Base-by-base conservation (phyloP, 805 yeast species). In the Zygoascus ofunaensis region DNA sequence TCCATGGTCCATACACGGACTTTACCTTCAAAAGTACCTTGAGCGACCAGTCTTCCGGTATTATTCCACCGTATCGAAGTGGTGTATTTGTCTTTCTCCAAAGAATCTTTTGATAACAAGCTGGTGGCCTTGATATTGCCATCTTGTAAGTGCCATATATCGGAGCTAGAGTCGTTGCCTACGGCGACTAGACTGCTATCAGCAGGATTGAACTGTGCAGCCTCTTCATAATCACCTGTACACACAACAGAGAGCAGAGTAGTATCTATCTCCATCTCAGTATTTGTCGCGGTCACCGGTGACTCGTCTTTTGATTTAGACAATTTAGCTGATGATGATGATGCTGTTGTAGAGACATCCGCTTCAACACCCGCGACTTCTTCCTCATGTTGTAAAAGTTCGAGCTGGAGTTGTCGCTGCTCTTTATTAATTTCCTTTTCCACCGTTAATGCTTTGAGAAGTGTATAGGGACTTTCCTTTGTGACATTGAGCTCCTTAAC, bases 1-100 rank as follows among this genome's bases (percentile, higher is more conserved):
- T 77, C 80, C 0, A 74, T 68, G 8, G 79, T 73, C 94, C 95
- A 87, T n/a, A 84, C 66, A 45, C 90, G 65, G 5, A 87, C 55
- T 53, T 82, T 90, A 12, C 95, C 95, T 55, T 72, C 72, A 44
- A 72, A 76, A 2, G 79, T 71, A 2, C 80, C 82, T 0, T 89
- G 81, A 12, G 82, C 69, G 2, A 87, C 60, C 12, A 70, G 53
- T 34, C 73, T 66, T 0, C 94, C 94, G 43, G 65, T 63, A 1
- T 81, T 80, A 10, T 85, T 73, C 94, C 94, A 86, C 7, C 76
- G 50, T 4, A 57, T 34, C 3, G 53, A 49, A 3, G 62, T 59
- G n/a, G 56, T 48, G 21, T 51, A 52, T 21, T 46, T 47, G 20
- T 53, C 56, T n/a, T 44, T 52, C 3, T 48, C 49, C 4, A 47